Conservation (phyloP, 495 filamentous ascomycete genomes). For the Penicillium tannophilum region DNA sequence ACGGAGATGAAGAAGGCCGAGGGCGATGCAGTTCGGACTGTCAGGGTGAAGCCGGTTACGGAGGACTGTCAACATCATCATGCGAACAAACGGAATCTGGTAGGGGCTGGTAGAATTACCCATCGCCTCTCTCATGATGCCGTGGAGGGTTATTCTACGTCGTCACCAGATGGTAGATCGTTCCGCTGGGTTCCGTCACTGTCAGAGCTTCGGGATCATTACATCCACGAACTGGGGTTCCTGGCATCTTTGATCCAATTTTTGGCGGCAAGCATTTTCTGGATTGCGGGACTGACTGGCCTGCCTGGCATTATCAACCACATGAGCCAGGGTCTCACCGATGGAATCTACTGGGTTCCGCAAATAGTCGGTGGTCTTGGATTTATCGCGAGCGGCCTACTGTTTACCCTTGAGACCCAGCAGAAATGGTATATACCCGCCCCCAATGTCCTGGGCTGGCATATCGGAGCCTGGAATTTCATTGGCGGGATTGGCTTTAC, state of each 20-base stretch:
- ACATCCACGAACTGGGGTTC: conserved; percentile 69
- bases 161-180: conserved; percentile 22
- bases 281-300: conserved; percentile 67
- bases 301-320: conserved; percentile 58
- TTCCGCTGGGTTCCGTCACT: conserved; percentile 66
- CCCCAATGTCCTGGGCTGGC: conserved; percentile 60
- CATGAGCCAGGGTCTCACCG: conserved; percentile 46
- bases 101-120: conserved; percentile 33
- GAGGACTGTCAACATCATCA: conserved; percentile 58
- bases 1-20: conserved; percentile 41
- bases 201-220: conserved; percentile 61
- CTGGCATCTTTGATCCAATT: conserved; percentile 63
- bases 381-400: conserved; percentile 58
- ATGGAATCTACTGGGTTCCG: conserved; percentile 67
- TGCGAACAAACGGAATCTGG: conserved; percentile 45
- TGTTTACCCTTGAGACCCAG: conserved; percentile 76
- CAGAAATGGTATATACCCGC: conserved; percentile 65
- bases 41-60: conserved; percentile 27
- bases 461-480: conserved; percentile 60
- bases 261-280: conserved; percentile 63
- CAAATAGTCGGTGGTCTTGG: conserved; percentile 67
- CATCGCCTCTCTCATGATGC: conserved; percentile 4
- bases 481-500: conserved; percentile 69
- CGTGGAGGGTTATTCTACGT: conserved; percentile 14
- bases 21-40: conserved; percentile 2